phyloP scores from a whole-genome alignment of 2,329 filamentous ascomycete genomes.

The Xylaria sp. region DNA sequence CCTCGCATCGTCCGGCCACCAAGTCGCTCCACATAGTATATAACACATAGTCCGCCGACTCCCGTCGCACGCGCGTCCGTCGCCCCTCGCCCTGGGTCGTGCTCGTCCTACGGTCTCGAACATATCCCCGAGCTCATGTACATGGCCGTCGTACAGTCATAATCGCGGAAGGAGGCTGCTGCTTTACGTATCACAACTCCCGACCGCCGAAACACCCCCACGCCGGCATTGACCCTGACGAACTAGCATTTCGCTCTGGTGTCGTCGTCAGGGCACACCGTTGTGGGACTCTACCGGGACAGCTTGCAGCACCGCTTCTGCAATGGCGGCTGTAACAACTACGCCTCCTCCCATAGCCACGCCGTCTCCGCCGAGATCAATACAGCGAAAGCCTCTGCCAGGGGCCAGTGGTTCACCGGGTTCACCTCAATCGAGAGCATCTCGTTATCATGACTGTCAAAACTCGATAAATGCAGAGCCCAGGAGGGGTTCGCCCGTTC shows the following conservation, averaged over 20 bases:
- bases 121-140: slow-evolving; percentile 37
- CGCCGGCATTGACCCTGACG: slow-evolving; percentile 22
- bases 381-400: slow-evolving; percentile 47
- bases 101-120: slow-evolving; percentile 19
- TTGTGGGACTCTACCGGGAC: slow-evolving; percentile 40
- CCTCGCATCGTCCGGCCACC: slow-evolving; percentile 3
- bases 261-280: slow-evolving; percentile 34
- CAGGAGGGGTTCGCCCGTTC: slow-evolving; percentile 53
- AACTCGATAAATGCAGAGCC: slow-evolving; percentile 19
- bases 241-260: slow-evolving; percentile 21
- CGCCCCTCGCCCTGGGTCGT: slow-evolving; percentile 25
- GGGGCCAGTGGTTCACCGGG: slow-evolving; percentile 49
- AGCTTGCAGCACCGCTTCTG: slow-evolving; percentile 31
- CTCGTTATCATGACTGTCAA: slow-evolving; percentile 39
- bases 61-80: slow-evolving; percentile 41
- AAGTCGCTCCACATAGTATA: background rate
- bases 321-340: slow-evolving; percentile 48
- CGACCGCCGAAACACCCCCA: background rate
- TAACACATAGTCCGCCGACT: background rate
- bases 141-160: slow-evolving; percentile 38
- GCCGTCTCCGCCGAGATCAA: slow-evolving; percentile 46
- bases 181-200: slow-evolving; percentile 39
- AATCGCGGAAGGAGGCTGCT: slow-evolving; percentile 39
- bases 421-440: slow-evolving; percentile 50
- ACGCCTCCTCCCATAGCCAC: slow-evolving; percentile 45